Base-by-base conservation (phyloP, 495 filamentous ascomycete genomes). In the Glonium stellatum region DNA sequence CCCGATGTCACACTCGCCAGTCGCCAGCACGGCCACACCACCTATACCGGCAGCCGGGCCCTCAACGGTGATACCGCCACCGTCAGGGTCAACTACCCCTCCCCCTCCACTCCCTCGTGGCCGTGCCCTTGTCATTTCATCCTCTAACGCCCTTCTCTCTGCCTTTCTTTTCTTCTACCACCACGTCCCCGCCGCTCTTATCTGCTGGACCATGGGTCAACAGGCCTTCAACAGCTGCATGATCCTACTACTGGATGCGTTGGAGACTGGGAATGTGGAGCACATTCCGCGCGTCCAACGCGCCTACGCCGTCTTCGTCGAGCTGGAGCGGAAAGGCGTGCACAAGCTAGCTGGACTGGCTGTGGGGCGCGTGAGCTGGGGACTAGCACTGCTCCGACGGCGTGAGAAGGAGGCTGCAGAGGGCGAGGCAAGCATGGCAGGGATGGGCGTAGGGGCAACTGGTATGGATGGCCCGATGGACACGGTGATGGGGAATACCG, bases 201-300 rank as follows among this genome's bases (percentile, higher is more conserved):
- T 78, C 44, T 79, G 72, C 61, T 79, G 76, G 76, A 74, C 71
- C 5, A 73, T 77, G 59, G 73, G 73, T 27, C 76, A 79, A 54
- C 73, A 76, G 66, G 74, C 76, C 11, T 79, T 79, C 68, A 79
- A 79, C 60, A 73, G 76, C 34, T 72, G 70, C 50, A 78, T 78
- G 75, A 75, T 79, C 21, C 56, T 79, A 11, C 58, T 75, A 11
- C 65, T 77, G 23, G 74, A 76, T 54, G 69, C 74, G 46, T 66
- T 77, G 52, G 76, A 78, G 62, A 74, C 73, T 0, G 68, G 71
- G 52, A 66, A 73, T 52, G 60, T 75, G 18, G 41, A 52, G 42
- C 55, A 60, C 51, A 65, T 67, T 8, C 34, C 35, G 44, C 59
- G 71, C 22, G 72, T 79, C n/a, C 64, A 77, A 52, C 67, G 70